Evolutionary conservation across 176 grass and related monocot genomes (phyloP).

Genomic region (Pharus latifolius): DNA sequence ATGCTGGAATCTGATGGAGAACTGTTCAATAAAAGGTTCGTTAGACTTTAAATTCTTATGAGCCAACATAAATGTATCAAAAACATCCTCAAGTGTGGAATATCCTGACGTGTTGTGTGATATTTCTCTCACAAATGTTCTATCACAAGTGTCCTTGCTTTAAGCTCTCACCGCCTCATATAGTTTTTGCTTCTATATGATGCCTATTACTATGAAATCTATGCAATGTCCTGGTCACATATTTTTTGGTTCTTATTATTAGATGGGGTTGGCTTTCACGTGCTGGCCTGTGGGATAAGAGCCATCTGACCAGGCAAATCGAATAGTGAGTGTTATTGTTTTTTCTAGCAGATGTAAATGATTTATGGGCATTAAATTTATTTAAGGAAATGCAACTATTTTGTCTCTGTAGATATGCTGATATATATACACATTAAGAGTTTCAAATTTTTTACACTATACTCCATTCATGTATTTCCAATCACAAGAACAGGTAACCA

Average conservation of each 20-base stretch:
- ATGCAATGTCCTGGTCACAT: background rate
- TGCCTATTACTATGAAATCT: background rate
- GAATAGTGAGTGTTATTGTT: slow-evolving; percentile 58
- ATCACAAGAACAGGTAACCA: slow-evolving; percentile 84
- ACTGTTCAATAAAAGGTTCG: slow-evolving; percentile 91
- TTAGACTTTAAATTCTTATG: slow-evolving; percentile 1
- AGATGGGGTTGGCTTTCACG: slow-evolving; percentile 98
- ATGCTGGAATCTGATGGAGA: slow-evolving; percentile 91
- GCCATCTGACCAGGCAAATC: slow-evolving; percentile 89
- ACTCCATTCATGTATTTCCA: slow-evolving; percentile 98
- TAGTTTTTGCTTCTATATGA: background rate
- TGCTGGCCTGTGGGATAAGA: slow-evolving; percentile 96
- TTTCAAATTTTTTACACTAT: slow-evolving; percentile 96
- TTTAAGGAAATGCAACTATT: slow-evolving; percentile 17
- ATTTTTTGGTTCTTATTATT: slow-evolving; percentile 2
- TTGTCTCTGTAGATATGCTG: slow-evolving; percentile 68
- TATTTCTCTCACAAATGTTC: background rate
- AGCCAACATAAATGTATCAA: background rate
- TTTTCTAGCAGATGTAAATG: background rate
- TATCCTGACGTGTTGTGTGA: background rate
- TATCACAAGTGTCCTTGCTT: background rate
- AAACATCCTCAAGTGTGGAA: background rate
- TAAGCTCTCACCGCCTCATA: background rate
- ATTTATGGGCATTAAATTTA: background rate
- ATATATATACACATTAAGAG: slow-evolving; percentile 97